phyloP scores from a whole-genome alignment of 176 grass and related monocot genomes.

The Raddia guianensis region DNA sequence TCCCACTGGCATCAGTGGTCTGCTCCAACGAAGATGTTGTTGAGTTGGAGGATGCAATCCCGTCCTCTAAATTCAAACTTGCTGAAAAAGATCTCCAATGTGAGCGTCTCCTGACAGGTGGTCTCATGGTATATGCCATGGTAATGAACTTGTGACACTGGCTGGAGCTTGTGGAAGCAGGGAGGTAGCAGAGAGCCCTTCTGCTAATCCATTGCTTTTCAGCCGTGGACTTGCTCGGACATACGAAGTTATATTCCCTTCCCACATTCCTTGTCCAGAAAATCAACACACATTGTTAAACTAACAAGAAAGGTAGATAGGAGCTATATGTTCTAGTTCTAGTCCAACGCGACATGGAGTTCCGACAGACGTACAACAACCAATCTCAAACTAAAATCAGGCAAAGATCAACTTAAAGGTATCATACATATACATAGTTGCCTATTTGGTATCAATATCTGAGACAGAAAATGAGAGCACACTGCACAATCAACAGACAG shows the following conservation, averaged over 20 bases:
- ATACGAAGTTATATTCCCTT: slow-evolving; percentile 22
- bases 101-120: slow-evolving; percentile 35
- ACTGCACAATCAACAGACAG: background rate
- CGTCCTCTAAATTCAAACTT: slow-evolving; percentile 66
- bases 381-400: background rate
- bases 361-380: background rate
- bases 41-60: slow-evolving; percentile 22
- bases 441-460: background rate
- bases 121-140: slow-evolving; percentile 30
- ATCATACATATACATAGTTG: background rate
- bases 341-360: background rate
- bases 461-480: background rate
- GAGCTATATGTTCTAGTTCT: background rate
- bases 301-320: background rate
- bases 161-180: slow-evolving; percentile 38
- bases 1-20: slow-evolving; percentile 32
- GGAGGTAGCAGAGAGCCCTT: slow-evolving; percentile 33
- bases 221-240: background rate
- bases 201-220: slow-evolving; percentile 27
- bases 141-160: slow-evolving; percentile 15
- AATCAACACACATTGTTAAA: background rate
- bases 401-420: background rate
- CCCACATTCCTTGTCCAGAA: slow-evolving; percentile 25
- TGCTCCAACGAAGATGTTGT: slow-evolving; percentile 39
- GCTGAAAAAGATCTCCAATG: slow-evolving; percentile 50